Conservation (phyloP, 116 monocot species). For the Phalaenopsis hybrid region DNA sequence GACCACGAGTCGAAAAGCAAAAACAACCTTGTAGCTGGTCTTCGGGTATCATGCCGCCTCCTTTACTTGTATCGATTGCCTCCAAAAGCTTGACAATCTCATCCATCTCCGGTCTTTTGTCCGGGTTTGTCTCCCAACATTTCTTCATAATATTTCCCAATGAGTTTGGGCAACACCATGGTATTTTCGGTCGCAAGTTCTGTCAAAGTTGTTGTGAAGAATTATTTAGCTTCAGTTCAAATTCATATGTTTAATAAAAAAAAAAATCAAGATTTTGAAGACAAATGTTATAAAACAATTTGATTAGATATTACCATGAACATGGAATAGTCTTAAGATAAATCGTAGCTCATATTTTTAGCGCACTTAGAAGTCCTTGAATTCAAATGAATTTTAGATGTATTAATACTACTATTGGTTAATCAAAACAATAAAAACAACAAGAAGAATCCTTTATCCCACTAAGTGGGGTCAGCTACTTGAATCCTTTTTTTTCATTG, state of each 20-base stretch:
- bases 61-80: slow-evolving; percentile 40
- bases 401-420: neutral
- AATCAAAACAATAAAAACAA: no score
- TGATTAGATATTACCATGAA: no score
- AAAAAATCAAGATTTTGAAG: neutral
- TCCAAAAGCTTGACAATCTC: slow-evolving; percentile 33
- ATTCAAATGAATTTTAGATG: neutral
- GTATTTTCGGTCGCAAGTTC: slow-evolving; percentile 42
- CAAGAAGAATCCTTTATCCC: no score
- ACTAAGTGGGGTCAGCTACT: no score
- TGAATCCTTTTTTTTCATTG: no score
- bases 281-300: no score
- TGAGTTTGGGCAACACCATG: slow-evolving; percentile 36
- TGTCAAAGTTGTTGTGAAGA: neutral
- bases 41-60: slow-evolving; percentile 41
- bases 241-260: neutral
- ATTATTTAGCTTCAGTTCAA: neutral
- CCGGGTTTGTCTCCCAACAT: slow-evolving; percentile 43
- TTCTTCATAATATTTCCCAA: slow-evolving; percentile 34
- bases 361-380: neutral
- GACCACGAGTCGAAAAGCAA: slow-evolving; percentile 27
- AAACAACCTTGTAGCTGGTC: slow-evolving; percentile 34
- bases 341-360: no score
- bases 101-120: slow-evolving; percentile 37
- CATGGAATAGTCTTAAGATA: no score